phyloP scores from a whole-genome alignment of 1,139 yeast genomes.

The Pneumocystis canis region DNA sequence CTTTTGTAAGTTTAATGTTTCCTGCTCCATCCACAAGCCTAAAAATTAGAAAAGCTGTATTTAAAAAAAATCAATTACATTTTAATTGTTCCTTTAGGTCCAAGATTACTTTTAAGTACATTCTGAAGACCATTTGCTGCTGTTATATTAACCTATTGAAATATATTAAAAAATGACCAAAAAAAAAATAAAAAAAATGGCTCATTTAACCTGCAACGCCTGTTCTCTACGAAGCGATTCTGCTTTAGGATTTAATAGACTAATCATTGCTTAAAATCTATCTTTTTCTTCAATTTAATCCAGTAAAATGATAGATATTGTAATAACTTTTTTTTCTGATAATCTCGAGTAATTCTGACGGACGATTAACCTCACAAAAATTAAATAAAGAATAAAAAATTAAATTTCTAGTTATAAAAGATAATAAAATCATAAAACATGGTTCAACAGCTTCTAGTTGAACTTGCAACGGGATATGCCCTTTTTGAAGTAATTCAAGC shows the following conservation, averaged over 20 bases:
- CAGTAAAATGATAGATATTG: background rate
- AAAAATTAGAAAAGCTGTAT: background rate
- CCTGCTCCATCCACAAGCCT: slow-evolving; percentile 89
- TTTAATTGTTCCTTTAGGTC: slow-evolving; percentile 94
- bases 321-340: background rate
- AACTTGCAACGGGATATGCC: slow-evolving; percentile 98
- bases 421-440: slow-evolving; percentile 2
- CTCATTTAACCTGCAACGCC: slow-evolving; percentile 43
- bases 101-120: slow-evolving; percentile 78
- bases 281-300: background rate
- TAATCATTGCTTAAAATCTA: slow-evolving; percentile 23
- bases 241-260: slow-evolving; percentile 84
- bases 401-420: background rate
- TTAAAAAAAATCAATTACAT: slow-evolving; percentile 29
- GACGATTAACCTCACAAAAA: background rate
- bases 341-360: background rate
- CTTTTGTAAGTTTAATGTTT: slow-evolving; percentile 84
- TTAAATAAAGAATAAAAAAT: background rate
- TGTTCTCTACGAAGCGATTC: slow-evolving; percentile 88
- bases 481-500: slow-evolving; percentile 77
- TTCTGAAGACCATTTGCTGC: slow-evolving; percentile 96
- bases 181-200: background rate
- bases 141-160: slow-evolving; percentile 64
- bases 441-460: slow-evolving; percentile 85
- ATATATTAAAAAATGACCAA: background rate